phyloP scores from a whole-genome alignment of 352 stramenopile genomes.

The Pythium coloratum region DNA sequence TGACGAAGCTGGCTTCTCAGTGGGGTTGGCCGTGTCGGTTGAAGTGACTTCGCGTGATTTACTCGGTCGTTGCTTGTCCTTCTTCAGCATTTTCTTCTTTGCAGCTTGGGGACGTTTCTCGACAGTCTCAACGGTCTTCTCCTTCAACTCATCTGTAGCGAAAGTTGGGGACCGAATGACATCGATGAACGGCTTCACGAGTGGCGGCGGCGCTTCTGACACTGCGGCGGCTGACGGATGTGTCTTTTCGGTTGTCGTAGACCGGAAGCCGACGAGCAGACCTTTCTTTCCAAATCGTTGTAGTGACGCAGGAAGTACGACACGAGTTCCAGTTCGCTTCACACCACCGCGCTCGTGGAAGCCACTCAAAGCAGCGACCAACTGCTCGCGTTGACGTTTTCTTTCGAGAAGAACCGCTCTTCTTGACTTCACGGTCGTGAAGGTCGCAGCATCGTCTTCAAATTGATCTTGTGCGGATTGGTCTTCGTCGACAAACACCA shows the following conservation, averaged over 20 bases:
- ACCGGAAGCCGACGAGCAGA: constrained; percentile 6
- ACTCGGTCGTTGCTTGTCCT: not conserved
- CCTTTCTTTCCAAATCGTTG: constrained; percentile 18
- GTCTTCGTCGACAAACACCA: constrained; percentile 1
- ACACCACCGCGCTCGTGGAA: constrained; percentile 12
- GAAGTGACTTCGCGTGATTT: not conserved
- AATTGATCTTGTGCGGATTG: constrained; percentile 6
- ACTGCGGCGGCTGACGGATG: not conserved
- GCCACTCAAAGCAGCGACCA: constrained; percentile 10
- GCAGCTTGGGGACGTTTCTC: not conserved
- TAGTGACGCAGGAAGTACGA: not conserved
- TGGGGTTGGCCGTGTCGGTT: not conserved
- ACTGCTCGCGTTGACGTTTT: constrained; percentile 23
- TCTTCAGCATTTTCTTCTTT: not conserved
- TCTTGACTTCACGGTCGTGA: constrained; percentile 38
- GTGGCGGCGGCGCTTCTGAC: not conserved
- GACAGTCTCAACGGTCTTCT: not conserved
- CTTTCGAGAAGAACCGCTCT: constrained; percentile 30
- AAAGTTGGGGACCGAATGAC: constrained; percentile 14
- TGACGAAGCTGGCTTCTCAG: not conserved
- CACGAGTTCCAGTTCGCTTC: constrained; percentile 2
- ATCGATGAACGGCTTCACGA: constrained; percentile 22
- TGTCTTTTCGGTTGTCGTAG: not conserved
- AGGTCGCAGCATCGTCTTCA: constrained; percentile 12
- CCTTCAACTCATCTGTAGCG: not conserved